Percentiles rank a stretch among this genome's conserved stretches.
Conservation (phyloP, 345 rosid genomes). For the Excoecaria agallocha region DNA sequence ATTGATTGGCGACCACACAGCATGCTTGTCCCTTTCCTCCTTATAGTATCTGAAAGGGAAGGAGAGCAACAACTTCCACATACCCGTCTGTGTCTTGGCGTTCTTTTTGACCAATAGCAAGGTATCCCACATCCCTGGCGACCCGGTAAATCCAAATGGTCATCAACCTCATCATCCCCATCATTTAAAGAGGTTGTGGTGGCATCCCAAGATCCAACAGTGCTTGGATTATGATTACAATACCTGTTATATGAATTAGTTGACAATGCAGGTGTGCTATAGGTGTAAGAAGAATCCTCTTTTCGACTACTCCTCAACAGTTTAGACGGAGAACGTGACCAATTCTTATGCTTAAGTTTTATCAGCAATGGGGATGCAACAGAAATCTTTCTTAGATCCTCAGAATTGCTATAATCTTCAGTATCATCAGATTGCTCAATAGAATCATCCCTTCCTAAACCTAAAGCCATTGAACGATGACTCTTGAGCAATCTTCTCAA, state of each 20-base stretch:
- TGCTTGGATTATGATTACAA: slow-evolving; percentile 56
- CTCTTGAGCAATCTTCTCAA: slow-evolving; percentile 37
- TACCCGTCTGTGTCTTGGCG: slow-evolving; percentile 62
- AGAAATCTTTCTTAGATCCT: slow-evolving; percentile 50
- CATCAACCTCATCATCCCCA: slow-evolving; percentile 71
- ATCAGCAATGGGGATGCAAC: slow-evolving; percentile 67
- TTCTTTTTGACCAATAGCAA: slow-evolving; percentile 86
- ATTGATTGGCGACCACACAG: slow-evolving; percentile 69
- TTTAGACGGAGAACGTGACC: slow-evolving; percentile 58
- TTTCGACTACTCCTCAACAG: slow-evolving; percentile 48
- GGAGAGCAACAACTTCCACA: slow-evolving; percentile 87
- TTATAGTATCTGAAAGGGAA: slow-evolving; percentile 78
- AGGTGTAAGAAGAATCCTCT: slow-evolving; percentile 73
- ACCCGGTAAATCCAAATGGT: slow-evolving; percentile 74
- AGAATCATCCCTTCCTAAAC: slow-evolving; percentile 44
- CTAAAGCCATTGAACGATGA: slow-evolving; percentile 40
- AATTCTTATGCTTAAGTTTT: slow-evolving; percentile 58
- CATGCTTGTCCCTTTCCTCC: slow-evolving; percentile 85
- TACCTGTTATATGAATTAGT: slow-evolving; percentile 73
- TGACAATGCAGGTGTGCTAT: slow-evolving; percentile 87
- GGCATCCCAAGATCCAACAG: slow-evolving; percentile 84
- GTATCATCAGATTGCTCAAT: slow-evolving; percentile 65
- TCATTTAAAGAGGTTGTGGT: slow-evolving; percentile 79
- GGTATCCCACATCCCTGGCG: slow-evolving; percentile 94
- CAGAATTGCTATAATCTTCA: slow-evolving; percentile 57